Percentiles rank a stretch among this genome's conserved stretches.
Evolutionary conservation across 2,329 filamentous ascomycete species (phyloP).

Genomic region (Fusarium cyanostomum): DNA sequence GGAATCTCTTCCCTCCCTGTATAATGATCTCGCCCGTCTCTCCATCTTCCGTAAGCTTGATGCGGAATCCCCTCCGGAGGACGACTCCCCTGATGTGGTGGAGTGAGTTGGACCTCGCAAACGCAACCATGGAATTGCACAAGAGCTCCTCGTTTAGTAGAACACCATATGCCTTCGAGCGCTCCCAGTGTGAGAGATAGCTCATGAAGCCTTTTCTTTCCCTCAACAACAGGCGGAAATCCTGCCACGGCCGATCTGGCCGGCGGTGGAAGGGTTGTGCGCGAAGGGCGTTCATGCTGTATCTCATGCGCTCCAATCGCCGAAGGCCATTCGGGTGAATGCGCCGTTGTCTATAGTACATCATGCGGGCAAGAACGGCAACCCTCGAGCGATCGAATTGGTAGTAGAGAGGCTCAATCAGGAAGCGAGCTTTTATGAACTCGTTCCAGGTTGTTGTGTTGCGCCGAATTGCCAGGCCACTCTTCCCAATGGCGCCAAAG

Average conservation of each 20-base stretch:
- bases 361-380: conserved; percentile 52
- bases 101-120: conserved; percentile 51
- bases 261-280: conserved; percentile 46
- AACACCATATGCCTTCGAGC: conserved; percentile 39
- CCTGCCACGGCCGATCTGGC: conserved; percentile 32
- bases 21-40: conserved; percentile 38
- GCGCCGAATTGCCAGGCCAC: conserved; percentile 44
- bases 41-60: conserved; percentile 36
- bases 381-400: conserved; percentile 55
- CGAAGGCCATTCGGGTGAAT: conserved; percentile 31
- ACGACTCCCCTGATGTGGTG: conserved; percentile 48
- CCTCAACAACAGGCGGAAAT: conserved; percentile 42
- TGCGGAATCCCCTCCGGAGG: conserved; percentile 44
- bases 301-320: conserved; percentile 45
- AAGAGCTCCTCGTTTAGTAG: conserved; percentile 52
- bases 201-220: conserved; percentile 40
- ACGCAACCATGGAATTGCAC: conserved; percentile 54
- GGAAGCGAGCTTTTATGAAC: conserved; percentile 58
- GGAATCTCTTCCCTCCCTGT: conserved; percentile 52
- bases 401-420: conserved; percentile 57
- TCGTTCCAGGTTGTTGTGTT: conserved; percentile 53
- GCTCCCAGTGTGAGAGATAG: conserved; percentile 44
- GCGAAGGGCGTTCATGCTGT: conserved; percentile 42
- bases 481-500: conserved; percentile 44
- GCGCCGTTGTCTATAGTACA: conserved; percentile 41